phyloP scores from a whole-genome alignment of 805 yeast genomes.

The Kodamaea lidongshanica region DNA sequence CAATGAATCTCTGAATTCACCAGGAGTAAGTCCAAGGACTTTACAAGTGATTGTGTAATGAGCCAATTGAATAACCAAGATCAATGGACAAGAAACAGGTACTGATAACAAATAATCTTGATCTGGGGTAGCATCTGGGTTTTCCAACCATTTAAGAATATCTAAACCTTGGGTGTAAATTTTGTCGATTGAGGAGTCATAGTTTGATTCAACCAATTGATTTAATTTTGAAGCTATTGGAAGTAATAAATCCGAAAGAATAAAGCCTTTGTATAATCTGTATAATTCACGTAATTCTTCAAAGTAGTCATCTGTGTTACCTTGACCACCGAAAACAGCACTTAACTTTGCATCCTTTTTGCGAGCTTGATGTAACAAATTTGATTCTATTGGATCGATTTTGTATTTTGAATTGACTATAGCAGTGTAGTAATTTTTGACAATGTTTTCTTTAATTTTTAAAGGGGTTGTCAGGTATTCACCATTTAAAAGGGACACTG shows the following conservation, averaged over 20 bases:
- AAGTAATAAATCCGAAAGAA: constrained; percentile 58
- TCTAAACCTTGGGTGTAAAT: constrained; percentile 92
- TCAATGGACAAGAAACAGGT: constrained; percentile 95
- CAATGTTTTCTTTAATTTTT: constrained; percentile 61
- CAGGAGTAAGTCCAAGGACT: constrained; percentile 82
- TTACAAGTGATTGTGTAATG: constrained; percentile 87
- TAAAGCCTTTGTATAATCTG: constrained; percentile 67
- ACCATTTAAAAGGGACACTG: constrained; percentile 52
- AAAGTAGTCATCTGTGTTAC: constrained; percentile 95
- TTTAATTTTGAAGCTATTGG: constrained; percentile 65
- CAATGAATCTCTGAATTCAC: constrained; percentile 66
- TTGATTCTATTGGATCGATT: constrained; percentile 22
- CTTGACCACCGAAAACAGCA: constrained; percentile 98
- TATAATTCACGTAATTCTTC: constrained; percentile 89
- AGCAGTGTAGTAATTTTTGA: constrained; percentile 66
- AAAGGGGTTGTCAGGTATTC: constrained; percentile 58
- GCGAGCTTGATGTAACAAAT: constrained; percentile 59
- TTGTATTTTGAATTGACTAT: constrained; percentile 22
- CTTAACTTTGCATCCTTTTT: constrained; percentile 55
- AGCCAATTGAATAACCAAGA: constrained; percentile 90
- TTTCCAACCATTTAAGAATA: constrained; percentile 77
- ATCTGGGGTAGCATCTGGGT: constrained; percentile 84
- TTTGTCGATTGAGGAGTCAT: constrained; percentile 50
- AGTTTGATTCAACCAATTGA: constrained; percentile 59
- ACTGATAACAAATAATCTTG: constrained; percentile 81